Conservation (phyloP, 1,284 basidiomycete genomes). For the Nidula niveotomentosa region DNA sequence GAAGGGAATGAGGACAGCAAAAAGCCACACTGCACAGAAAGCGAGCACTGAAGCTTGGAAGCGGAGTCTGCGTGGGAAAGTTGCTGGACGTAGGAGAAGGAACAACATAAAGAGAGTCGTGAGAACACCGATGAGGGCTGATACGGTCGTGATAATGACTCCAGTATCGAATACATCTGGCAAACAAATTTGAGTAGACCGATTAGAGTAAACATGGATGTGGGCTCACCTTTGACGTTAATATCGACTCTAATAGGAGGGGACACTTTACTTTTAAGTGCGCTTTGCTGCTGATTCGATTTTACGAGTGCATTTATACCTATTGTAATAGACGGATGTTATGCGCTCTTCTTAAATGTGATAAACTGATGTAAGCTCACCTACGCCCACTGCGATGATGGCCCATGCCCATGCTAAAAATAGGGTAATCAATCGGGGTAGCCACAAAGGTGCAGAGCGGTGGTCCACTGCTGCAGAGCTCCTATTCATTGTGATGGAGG, state of each 20-base stretch:
- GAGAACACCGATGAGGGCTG: conserved; percentile 34
- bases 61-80: conserved; percentile 19
- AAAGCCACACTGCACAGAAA: conserved; percentile 47
- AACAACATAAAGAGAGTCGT: conserved; percentile 24
- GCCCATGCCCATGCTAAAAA: conserved; percentile 7
- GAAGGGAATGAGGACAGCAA: conserved; percentile 47
- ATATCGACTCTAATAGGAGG: conserved; percentile 18
- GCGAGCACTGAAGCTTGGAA: conserved; percentile 33
- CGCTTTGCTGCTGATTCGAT: conserved; percentile 22
- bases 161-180: conserved; percentile 41
- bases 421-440: conserved; percentile 1
- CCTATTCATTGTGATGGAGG: not conserved
- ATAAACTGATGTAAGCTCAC: not conserved
- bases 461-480: not conserved
- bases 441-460: not conserved
- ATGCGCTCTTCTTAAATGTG: not conserved
- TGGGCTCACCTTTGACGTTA: conserved; percentile 19
- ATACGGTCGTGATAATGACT: conserved; percentile 38
- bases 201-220: not conserved
- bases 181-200: not conserved
- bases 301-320: conserved; percentile 31
- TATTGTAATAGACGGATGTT: conserved; percentile 3
- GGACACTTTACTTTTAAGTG: conserved; percentile 17
- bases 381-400: conserved; percentile 1
- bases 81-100: conserved; percentile 17